phyloP scores from a whole-genome alignment of 768 basidiomycete species.

The Tylopilus cervinicoccineus region DNA sequence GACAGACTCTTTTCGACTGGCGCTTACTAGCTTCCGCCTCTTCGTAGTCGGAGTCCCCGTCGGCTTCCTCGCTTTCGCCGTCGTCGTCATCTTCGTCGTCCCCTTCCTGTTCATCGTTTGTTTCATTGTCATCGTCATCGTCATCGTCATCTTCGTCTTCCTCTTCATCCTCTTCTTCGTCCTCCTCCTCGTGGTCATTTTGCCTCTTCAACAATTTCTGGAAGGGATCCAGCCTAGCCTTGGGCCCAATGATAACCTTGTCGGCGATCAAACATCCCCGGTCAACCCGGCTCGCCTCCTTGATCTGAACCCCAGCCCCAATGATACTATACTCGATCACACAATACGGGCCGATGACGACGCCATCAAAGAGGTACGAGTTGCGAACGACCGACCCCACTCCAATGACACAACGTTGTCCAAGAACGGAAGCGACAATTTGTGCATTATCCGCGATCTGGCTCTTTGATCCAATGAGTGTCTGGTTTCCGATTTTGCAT shows the following conservation, averaged over 20 bases:
- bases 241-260: conserved; percentile 74
- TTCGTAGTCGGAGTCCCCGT: conserved; percentile 57
- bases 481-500: conserved; percentile 75
- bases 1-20: neutral
- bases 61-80: conserved; percentile 27
- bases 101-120: conserved; percentile 32
- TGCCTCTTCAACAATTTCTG: conserved; percentile 63
- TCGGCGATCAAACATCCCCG: conserved; percentile 81
- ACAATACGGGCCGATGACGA: conserved; percentile 64
- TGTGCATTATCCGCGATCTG: conserved; percentile 63
- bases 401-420: conserved; percentile 70
- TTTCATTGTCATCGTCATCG: conserved; percentile 27
- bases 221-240: conserved; percentile 62
- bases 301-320: conserved; percentile 71
- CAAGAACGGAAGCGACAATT: conserved; percentile 74
- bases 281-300: conserved; percentile 61
- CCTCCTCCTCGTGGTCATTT: conserved; percentile 27
- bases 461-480: conserved; percentile 79
- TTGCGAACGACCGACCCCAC: conserved; percentile 61
- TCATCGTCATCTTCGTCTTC: conserved; percentile 17
- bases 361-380: conserved; percentile 83
- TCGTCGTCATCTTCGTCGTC: conserved; percentile 30
- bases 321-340: conserved; percentile 77
- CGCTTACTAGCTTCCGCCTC: conserved; percentile 62
- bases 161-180: conserved; percentile 30